Percentiles rank a stretch among this genome's conserved stretches.
Evolutionary conservation across 2,329 filamentous ascomycete genomes (phyloP).

Genomic region (Bipolaris victoriae): DNA sequence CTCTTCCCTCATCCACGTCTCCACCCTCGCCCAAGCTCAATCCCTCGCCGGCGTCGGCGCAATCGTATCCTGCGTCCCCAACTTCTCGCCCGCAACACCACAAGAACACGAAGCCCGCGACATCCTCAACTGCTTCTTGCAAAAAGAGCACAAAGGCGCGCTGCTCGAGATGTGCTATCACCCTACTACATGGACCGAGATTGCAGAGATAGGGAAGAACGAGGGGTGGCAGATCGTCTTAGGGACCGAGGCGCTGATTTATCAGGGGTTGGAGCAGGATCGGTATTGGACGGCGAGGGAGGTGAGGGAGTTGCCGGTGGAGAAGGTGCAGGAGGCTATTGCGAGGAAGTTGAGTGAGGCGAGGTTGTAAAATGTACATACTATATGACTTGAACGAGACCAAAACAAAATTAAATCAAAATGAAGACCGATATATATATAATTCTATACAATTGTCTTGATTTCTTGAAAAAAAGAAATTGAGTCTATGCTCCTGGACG

Average conservation of each 20-base stretch:
- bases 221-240: conserved; percentile 75
- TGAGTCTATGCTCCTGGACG: conserved; percentile 61
- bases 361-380: conserved; percentile 22
- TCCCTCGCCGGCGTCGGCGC: conserved; percentile 66
- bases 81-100: conserved; percentile 71
- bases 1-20: conserved; percentile 65
- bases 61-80: conserved; percentile 76
- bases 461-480: too few species aligned
- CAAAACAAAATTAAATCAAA: neutral
- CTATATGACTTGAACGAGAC: neutral
- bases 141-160: conserved; percentile 64
- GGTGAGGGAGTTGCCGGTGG: conserved; percentile 64
- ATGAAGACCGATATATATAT: neutral
- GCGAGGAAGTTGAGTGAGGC: conserved; percentile 43
- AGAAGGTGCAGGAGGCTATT: conserved; percentile 63
- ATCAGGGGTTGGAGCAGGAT: conserved; percentile 74
- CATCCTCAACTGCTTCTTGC: conserved; percentile 60
- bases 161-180: conserved; percentile 87
- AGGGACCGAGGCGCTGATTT: conserved; percentile 78
- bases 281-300: conserved; percentile 68
- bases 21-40: conserved; percentile 65
- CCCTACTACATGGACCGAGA: conserved; percentile 67
- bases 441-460: neutral
- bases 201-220: conserved; percentile 65
- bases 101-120: conserved; percentile 66